phyloP scores from a whole-genome alignment of 108 stramenopile species.

The Cyclotella sp. region DNA sequence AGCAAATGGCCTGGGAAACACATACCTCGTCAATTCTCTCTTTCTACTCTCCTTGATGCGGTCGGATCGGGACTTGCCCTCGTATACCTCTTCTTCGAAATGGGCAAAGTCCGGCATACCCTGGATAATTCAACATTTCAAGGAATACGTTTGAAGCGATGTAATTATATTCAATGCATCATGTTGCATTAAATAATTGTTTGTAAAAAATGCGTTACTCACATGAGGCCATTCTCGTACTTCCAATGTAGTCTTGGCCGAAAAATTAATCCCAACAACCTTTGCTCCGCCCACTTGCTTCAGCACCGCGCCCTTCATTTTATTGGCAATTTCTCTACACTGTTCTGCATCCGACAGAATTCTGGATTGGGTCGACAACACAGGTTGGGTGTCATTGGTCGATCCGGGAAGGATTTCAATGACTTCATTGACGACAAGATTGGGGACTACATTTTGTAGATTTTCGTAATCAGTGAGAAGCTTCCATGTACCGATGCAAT shows the following conservation, averaged over 20 bases:
- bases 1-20: slow-evolving; percentile 87
- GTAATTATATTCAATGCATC: neutral
- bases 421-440: slow-evolving; percentile 86
- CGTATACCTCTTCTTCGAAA: slow-evolving; percentile 67
- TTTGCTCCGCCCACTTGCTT: slow-evolving; percentile 90
- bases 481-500: slow-evolving; percentile 3
- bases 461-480: slow-evolving; percentile 80
- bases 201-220: neutral
- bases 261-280: slow-evolving; percentile 88
- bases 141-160: neutral
- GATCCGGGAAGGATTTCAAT: slow-evolving; percentile 53
- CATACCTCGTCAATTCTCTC: slow-evolving; percentile 67
- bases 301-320: slow-evolving; percentile 79
- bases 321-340: slow-evolving; percentile 58
- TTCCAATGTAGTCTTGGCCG: slow-evolving; percentile 80
- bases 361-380: slow-evolving; percentile 20
- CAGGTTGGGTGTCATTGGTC: slow-evolving; percentile 8
- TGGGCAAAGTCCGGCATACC: slow-evolving; percentile 87
- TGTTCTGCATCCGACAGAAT: slow-evolving; percentile 53
- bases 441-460: slow-evolving; percentile 84
- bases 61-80: slow-evolving; percentile 67
- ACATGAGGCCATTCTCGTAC: slow-evolving; percentile 83
- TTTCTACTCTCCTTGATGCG: slow-evolving; percentile 57
- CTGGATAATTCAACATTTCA: slow-evolving; percentile 5
- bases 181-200: neutral